Evolutionary conservation across 371 early-diverging fungal genomes (phyloP).

Genomic region (Cokeromyces recurvatus): DNA sequence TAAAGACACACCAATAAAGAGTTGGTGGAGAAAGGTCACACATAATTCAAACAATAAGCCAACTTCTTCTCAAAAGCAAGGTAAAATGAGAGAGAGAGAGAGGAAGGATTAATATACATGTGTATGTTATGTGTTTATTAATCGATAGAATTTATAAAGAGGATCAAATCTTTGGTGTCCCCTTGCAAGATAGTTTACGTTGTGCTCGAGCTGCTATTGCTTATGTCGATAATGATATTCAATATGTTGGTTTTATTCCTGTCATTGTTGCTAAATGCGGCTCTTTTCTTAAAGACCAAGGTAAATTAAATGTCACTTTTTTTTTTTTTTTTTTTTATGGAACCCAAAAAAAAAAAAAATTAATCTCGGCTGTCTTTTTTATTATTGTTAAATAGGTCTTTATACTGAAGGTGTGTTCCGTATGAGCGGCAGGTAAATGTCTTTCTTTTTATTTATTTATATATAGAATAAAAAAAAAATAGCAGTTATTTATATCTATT

Average conservation of each 20-base stretch:
- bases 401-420: slow-evolving; percentile 39
- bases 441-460: too few relatives aligned
- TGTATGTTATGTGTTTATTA: background rate
- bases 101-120: background rate
- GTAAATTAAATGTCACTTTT: slow-evolving; percentile 7
- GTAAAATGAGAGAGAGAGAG: slow-evolving; percentile 6
- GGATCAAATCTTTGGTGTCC: slow-evolving; percentile 30
- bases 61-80: slow-evolving; percentile 15
- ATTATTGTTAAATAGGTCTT: slow-evolving; percentile 10
- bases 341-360: background rate
- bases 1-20: slow-evolving; percentile 25
- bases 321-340: background rate
- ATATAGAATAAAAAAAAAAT: too few relatives aligned
- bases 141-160: background rate
- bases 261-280: slow-evolving; percentile 52
- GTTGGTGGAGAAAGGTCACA: slow-evolving; percentile 28
- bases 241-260: slow-evolving; percentile 40
- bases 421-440: slow-evolving; percentile 29
- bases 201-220: slow-evolving; percentile 25
- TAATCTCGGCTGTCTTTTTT: background rate
- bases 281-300: slow-evolving; percentile 44
- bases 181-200: slow-evolving; percentile 21
- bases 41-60: slow-evolving; percentile 14
- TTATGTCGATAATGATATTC: slow-evolving; percentile 23
- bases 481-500: too few relatives aligned